Base-by-base conservation (phyloP, 108 stramenopile species). In the Cylindrotheca fusiformis region DNA sequence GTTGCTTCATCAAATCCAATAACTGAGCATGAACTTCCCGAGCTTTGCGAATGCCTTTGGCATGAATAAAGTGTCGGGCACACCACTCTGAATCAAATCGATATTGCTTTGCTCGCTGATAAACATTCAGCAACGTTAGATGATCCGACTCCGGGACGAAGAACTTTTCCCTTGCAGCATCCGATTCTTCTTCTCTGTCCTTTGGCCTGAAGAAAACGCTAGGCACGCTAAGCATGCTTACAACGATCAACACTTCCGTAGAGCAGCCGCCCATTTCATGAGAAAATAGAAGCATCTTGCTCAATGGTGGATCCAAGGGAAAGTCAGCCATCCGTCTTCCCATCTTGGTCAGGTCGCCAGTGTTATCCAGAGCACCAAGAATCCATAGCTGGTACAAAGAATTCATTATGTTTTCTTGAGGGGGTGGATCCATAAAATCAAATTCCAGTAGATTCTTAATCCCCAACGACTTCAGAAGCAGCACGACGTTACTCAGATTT, bases 91-190 rank as follows among this genome's bases (percentile, higher is more conserved):
- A 67, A 67, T 92, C 91, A 79, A 94, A 97, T 49, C 83, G 85
- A 76, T 96, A 91, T 68, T 90, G 88, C 61, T 96, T 93, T 60
- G 97, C 96, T 64, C 93, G 90, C 48, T 86, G 79, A 55, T 94
- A 98, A 14, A 99, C 97, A 74, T 99, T 99, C 60, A 97, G 69
- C 14, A 97, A 68, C 6, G 98, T 99, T 50, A 99, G 70, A 65
- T 99, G 98, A 76, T 99, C 98, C 24, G 85, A 88, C 72, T 99
- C 98, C 0, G 98, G 98, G n/a, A 99, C 97, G 76, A 97, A 97
- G 69, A 99, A 98, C 74, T 97, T 97, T 73, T 99, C 98, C 23
- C 97, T 86, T 3, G 94, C 93, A 6, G 96, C 93, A 82, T 99
- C 98, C n/a, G 87, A 87, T 79, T 99, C 98, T 66, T 98, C 97